Evolutionary conservation across 148 eudicot genomes (phyloP).

Genomic region (Camellia lanceoleosa): DNA sequence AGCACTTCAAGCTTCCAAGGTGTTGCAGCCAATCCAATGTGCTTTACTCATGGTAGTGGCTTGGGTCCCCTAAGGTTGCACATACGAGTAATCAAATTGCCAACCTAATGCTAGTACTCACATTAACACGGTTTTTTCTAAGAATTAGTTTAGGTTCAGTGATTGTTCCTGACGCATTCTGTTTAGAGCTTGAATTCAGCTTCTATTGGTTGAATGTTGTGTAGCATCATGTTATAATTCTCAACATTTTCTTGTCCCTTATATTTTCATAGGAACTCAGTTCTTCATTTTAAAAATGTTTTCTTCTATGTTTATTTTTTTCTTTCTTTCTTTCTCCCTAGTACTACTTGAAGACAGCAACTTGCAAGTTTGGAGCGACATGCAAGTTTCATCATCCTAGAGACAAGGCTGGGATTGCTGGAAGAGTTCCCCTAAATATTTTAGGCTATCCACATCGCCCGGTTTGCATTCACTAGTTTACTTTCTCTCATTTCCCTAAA

Average conservation of each 20-base stretch:
- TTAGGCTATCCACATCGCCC: conserved; percentile 97
- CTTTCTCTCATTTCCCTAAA: conserved; percentile 8
- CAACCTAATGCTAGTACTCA: too few relatives aligned
- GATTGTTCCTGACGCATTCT: not conserved
- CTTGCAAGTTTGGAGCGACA: conserved; percentile 93
- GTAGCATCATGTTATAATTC: not conserved
- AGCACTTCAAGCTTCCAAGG: too few relatives aligned
- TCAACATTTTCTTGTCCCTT: not conserved
- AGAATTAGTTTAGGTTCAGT: not conserved
- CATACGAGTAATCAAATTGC: too few relatives aligned
- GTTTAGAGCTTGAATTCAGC: not conserved
- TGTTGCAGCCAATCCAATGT: too few relatives aligned
- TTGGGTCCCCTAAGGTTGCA: too few relatives aligned
- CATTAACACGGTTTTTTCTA: not conserved
- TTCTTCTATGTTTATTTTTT: not conserved
- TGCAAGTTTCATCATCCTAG: conserved; percentile 98
- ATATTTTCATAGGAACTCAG: not conserved
- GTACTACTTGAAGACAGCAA: conserved; percentile 93
- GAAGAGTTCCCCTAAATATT: conserved; percentile 73
- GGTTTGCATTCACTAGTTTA: conserved; percentile 37
- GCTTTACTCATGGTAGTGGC: too few relatives aligned
- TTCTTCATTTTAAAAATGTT: not conserved
- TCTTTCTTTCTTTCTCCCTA: conserved; percentile 26
- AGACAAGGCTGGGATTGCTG: conserved; percentile 91
- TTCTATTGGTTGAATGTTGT: not conserved